Conservation (phyloP, 139 green algal species). For the Haematococcus lacustris region DNA sequence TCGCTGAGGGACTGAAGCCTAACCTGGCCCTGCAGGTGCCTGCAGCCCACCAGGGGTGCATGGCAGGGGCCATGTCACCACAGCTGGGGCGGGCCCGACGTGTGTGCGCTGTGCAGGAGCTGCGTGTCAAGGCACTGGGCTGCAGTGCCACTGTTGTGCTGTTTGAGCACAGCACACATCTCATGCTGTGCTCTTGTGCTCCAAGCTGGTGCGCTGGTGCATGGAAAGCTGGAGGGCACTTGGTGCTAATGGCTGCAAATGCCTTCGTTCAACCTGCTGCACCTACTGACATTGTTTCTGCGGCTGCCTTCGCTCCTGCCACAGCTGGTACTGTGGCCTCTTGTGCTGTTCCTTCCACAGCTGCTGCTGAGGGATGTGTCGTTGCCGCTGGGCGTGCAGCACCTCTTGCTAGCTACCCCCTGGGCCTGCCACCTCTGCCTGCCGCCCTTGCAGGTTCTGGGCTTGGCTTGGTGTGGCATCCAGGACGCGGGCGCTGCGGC, state of each 20-base stretch:
- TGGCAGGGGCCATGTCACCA: no score
- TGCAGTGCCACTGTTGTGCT: background rate
- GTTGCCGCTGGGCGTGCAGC: background rate
- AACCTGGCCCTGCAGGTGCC: conserved; percentile 40
- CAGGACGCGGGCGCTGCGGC: conserved; percentile 28
- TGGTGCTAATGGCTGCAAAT: background rate
- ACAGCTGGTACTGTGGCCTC: conserved; percentile 3
- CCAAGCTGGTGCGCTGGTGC: background rate
- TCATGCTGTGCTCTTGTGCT: background rate
- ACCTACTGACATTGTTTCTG: background rate
- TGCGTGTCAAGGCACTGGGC: background rate
- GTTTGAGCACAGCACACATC: background rate
- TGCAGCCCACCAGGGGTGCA: no score
- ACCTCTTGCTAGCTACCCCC: background rate
- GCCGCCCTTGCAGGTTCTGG: conserved; percentile 16
- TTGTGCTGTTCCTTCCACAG: background rate
- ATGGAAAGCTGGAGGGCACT: background rate
- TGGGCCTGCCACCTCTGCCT: background rate
- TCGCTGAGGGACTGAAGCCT: conserved; percentile 40
- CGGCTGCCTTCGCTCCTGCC: no score
- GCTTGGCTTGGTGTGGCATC: conserved; percentile 35
- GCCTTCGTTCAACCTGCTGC: background rate
- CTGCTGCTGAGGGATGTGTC: background rate
- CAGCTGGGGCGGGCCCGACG: background rate
- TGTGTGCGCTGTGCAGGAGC: no score